A percentile compares a stretch with the other conserved stretches of the same genome.
Evolutionary conservation across 768 basidiomycete genomes (phyloP).

Genomic region (Suillus discolor): DNA sequence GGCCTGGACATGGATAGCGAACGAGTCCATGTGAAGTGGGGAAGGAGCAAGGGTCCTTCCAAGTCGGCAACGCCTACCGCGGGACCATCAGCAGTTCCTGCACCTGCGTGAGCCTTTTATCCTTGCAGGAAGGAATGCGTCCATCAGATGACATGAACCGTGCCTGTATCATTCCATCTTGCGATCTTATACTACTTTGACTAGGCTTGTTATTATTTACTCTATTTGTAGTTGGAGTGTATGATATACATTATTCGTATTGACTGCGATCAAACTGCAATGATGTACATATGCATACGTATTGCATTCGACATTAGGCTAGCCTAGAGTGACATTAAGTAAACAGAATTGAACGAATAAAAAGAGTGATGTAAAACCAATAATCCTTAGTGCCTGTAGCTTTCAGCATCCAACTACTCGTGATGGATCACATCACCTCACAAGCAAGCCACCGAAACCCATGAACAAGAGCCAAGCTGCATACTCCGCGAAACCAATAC

Average conservation of each 20-base stretch:
- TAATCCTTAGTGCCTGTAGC: too few relatives aligned
- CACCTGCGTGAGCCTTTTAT: constrained; percentile 15
- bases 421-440: background rate
- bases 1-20: constrained; percentile 87
- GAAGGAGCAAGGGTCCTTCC: constrained; percentile 58
- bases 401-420: background rate
- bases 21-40: constrained; percentile 82
- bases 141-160: background rate
- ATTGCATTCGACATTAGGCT: background rate
- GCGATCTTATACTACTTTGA: background rate
- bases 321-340: background rate
- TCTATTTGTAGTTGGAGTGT: background rate
- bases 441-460: constrained; percentile 26
- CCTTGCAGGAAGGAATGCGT: background rate
- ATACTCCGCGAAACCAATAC: constrained; percentile 34
- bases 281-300: background rate
- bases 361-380: background rate
- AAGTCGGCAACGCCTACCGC: constrained; percentile 32
- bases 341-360: background rate
- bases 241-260: constrained; percentile 4
- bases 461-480: constrained; percentile 43
- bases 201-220: background rate
- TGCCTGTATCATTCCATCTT: constrained; percentile 6
- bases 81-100: constrained; percentile 11
- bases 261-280: background rate